A percentile compares a stretch with the other conserved stretches of the same genome.
Evolutionary conservation across 192 early-diverging fungal genomes (phyloP).

Genomic region (Gonapodya prolifera): DNA sequence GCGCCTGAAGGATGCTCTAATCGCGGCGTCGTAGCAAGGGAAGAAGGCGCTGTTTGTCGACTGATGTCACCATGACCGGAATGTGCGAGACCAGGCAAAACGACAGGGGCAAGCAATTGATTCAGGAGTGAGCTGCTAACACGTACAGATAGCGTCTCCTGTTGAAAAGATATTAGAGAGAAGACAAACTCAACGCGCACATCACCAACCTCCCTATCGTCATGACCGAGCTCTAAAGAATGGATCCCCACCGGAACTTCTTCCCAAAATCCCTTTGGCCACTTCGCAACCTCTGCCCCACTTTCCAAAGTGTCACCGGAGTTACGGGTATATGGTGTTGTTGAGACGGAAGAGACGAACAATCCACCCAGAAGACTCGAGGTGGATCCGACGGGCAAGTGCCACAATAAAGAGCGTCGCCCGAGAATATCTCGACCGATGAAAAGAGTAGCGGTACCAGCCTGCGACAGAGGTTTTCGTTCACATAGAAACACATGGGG

Average conservation of each 20-base stretch:
- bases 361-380: background rate
- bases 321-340: background rate
- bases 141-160: too few relatives aligned
- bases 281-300: background rate
- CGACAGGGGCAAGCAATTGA: too few relatives aligned
- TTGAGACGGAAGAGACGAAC: background rate
- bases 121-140: too few relatives aligned
- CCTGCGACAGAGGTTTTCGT: too few relatives aligned
- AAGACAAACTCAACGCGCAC: too few relatives aligned
- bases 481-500: too few relatives aligned
- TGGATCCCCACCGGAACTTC: background rate
- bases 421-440: background rate
- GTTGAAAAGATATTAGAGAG: too few relatives aligned
- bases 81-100: too few relatives aligned
- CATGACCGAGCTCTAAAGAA: background rate
- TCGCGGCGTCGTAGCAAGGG: background rate
- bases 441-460: background rate
- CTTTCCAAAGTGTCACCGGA: background rate
- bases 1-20: background rate
- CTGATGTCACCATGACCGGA: too few relatives aligned
- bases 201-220: background rate
- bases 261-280: background rate
- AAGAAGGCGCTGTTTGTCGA: too few relatives aligned
- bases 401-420: background rate
- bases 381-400: background rate